phyloP scores from a whole-genome alignment of 495 filamentous ascomycete species.

The Massariosphaeria phaeospora region DNA sequence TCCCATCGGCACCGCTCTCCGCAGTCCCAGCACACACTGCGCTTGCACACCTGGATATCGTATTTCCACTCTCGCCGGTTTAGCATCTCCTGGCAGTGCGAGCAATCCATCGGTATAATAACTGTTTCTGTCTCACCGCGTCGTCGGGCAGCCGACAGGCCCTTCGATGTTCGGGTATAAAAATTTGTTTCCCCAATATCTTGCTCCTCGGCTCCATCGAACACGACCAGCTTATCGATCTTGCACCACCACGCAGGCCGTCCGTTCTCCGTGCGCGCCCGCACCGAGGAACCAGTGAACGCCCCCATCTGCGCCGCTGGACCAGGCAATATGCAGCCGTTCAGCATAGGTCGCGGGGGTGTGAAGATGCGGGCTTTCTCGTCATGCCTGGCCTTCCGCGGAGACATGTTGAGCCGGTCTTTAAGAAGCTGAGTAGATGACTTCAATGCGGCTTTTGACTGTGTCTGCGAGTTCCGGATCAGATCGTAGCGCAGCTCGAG shows the following conservation, averaged over 20 bases:
- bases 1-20: constrained; percentile 23
- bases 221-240: constrained; percentile 21
- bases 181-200: constrained; percentile 3
- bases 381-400: constrained; percentile 6
- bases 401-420: constrained; percentile 16
- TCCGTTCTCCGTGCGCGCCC: constrained; percentile 15
- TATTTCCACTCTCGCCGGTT: constrained; percentile 28
- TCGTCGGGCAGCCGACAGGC: constrained; percentile 13
- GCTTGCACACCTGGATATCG: constrained; percentile 23
- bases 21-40: constrained; percentile 25
- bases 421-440: constrained; percentile 27
- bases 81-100: constrained; percentile 23
- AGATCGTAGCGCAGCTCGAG: constrained; percentile 22
- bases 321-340: constrained; percentile 22
- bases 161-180: constrained; percentile 16
- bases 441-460: constrained; percentile 13
- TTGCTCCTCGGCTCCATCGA: constrained; percentile 18
- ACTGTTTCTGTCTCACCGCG: constrained; percentile 13
- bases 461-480: constrained; percentile 17
- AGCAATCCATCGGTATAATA: constrained; percentile 24
- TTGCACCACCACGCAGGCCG: constrained; percentile 28
- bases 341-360: constrained; percentile 13
- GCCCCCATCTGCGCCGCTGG: neutral
- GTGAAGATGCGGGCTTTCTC: constrained; percentile 15
- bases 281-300: constrained; percentile 3